These are phyloP conservation scores for Teunomyces panamensis DNA, from an alignment of 805 yeast genomes.

Conservation along the genomic window DNA sequence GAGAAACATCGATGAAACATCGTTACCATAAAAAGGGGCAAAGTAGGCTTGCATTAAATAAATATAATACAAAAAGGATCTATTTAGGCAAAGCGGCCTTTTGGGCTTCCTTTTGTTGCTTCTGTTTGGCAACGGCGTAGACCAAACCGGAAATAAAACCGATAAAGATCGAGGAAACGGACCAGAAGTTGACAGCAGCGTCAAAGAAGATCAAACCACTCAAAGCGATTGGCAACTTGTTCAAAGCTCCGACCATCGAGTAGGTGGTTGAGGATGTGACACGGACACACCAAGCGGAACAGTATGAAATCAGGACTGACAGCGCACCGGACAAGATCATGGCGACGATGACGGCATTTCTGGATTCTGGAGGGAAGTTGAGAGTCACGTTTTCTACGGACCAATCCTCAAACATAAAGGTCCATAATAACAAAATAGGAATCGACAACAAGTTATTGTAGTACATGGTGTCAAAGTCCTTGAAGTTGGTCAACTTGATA, in stretches of 20 bases:
- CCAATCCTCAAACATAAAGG: conserved; percentile 91
- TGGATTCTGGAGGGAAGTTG: conserved; percentile 76
- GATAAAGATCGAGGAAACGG: conserved; percentile 83
- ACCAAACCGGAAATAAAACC: conserved; percentile 96
- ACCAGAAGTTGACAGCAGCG: conserved; percentile 90
- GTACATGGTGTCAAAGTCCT: conserved; percentile 97
- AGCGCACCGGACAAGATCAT: conserved; percentile 93
- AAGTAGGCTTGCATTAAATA: too few species aligned
- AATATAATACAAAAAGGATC: background rate
- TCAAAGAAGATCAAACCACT: conserved; percentile 94
- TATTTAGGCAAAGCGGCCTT: background rate
- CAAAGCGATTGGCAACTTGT: conserved; percentile 95
- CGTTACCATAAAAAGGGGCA: too few species aligned
- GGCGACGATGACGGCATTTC: conserved; percentile 67
- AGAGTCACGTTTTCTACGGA: conserved; percentile 66
- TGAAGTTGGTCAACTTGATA: conserved; percentile 93
- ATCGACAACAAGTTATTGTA: conserved; percentile 93
- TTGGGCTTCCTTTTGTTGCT: conserved; percentile 55
- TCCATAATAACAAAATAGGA: conserved; percentile 77
- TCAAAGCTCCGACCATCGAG: conserved; percentile 98
- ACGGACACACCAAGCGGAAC: conserved; percentile 99
- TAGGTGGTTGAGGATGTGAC: conserved; percentile 98
- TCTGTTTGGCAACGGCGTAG: conserved; percentile 92
- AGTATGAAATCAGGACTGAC: conserved; percentile 95
- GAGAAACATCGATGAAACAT: too few species aligned